Base-by-base conservation (phyloP, 177 flowering plant genomes). In the Vitis hybrid region DNA sequence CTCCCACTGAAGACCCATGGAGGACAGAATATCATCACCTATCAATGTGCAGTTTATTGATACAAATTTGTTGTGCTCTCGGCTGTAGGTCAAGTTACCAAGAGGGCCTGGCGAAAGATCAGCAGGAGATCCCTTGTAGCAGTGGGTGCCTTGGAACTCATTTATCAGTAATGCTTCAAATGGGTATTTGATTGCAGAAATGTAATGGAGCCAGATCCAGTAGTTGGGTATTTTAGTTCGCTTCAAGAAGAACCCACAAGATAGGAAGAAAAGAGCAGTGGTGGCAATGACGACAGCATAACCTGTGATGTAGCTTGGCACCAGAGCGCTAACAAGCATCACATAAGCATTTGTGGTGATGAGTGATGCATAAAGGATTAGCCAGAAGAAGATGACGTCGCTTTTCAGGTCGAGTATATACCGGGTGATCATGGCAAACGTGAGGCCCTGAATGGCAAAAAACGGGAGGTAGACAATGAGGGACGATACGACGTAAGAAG, bases 201-300 rank as follows among this genome's bases (percentile, higher is more conserved):
- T 81, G 70, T 85, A 89, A 68, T 91, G 97, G 5, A 91, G 86
- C 97, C 93, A 91, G 12, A 78, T 80, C 97, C 97, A 91, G 73
- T 71, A 79, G 0, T 3, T 0, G 1, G 93, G 93, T 34, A 91
- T 91, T 49, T 78, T 79, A 1, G 71, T 34, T 26, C 82, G 54
- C 76, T 89, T 89, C 69, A 89, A 65, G 84, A 91, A 91, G 85
- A 91, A 91, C 2, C 97, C 97, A 55, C 97, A 87, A 10, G 85
- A 86, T 14, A 91, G 81, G 79, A 91, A 87, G 88, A 89, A 91
- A 14, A 87, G 85, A 18, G 97, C 93, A 0, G 90, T 87, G 13
- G 90, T 91, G 51, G 93, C 97, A 5, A 89, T 86, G 53, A 89
- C 97, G 0, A 91, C 82, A 0, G 97, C 92, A 58, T 89, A 89